Base-by-base conservation (phyloP, 495 filamentous ascomycete species). In the Saxispiralis lemnorum region DNA sequence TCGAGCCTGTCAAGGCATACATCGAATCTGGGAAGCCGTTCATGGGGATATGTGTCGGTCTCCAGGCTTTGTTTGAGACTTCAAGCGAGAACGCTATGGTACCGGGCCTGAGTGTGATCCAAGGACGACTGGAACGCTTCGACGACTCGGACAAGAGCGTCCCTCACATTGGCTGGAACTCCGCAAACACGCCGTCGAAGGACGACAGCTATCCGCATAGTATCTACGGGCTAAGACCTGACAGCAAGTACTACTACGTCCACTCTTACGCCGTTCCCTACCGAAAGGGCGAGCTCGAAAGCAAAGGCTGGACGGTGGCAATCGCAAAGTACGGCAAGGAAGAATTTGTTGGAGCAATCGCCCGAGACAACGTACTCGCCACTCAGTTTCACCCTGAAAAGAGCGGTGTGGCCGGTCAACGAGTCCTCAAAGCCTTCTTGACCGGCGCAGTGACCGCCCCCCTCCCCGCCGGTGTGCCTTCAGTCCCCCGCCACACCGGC, bases 301-400 rank as follows among this genome's bases (percentile, higher is more conserved):
- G 64, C 45, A 70, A 78, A 13, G 89, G 84, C 2, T 95, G 89
- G 87, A 75, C 72, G 1, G 79, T 95, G 12, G 89, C 92, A 12
- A 88, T 79, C 2, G 88, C 76, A 1, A 74, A 70, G 20, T 96
- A 97, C 58, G 87, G 89, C 10, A 69, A 76, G 1, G 86, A 96
- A 63, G 76, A 79, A 21, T 97, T 96, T 56, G 78, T 96, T 1
- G 89, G 92, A 35, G 92, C 88, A 4, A 68, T 97, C 19, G 81
- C 79, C 16, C 81, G 75, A 53, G 79, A 71, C 12, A 89, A 86
- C 54, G 65, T 96, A 2, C 72, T 95, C 35, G 89, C 83, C 0
- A 89, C 92, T 6, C 89, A 97, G 54, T 97, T 96, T 58, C 89
- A 97, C 61, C 89, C 89, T 0, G 89, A 97, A 59, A 97, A 97